Base-by-base conservation (phyloP, 805 yeast genomes). In the Lachancea thermotolerans region DNA sequence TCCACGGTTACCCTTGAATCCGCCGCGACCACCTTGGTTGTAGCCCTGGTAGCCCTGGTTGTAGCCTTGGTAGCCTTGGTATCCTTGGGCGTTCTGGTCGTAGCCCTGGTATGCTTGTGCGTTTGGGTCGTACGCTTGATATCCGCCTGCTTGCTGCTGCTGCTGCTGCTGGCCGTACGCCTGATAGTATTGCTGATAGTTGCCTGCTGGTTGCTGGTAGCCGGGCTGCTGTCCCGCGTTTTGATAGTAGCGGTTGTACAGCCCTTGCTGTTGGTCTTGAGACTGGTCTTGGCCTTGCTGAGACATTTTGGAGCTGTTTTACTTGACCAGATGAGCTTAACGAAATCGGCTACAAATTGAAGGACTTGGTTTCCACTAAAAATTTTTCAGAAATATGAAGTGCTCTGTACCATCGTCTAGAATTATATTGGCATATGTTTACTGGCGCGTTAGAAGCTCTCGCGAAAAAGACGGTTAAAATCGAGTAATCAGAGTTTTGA, bases 191-290 rank as follows among this genome's bases (percentile, higher is more conserved):
- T 56, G 52, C 53, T 54, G 47, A 49, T 33, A 40, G 27, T 40
- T 53, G 46, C 56, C 66, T 46, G 63, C 64, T 8, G 35, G 18
- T 50, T 60, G 60, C 40, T 55, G 56, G n/a, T n/a, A n/a, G n/a
- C n/a, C 64, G n/a, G 35, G 18, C 50, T 60, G 60, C 40, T 55
- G 56, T 28, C 33, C 41, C 17, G 35, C 21, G 34, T 46, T 42
- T 47, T 67, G 75, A 45, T 46, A 35, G 40, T 45, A 41, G 25
- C 41, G 60, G 43, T 55, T 47, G 50, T 59, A 54, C 39, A 43
- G 42, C 37, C 48, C 58, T 56, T 56, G 56, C 45, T 55, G 53
- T 44, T 57, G 53, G 53, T 54, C 48, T 36, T 41, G 48, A 28
- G 42, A 39, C 15, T 43, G 46, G 34, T 41, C 43, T 46, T 68